Evolutionary conservation across 225 moss, liverwort and hornwort species (phyloP).

Genomic region (Asterella californica): DNA sequence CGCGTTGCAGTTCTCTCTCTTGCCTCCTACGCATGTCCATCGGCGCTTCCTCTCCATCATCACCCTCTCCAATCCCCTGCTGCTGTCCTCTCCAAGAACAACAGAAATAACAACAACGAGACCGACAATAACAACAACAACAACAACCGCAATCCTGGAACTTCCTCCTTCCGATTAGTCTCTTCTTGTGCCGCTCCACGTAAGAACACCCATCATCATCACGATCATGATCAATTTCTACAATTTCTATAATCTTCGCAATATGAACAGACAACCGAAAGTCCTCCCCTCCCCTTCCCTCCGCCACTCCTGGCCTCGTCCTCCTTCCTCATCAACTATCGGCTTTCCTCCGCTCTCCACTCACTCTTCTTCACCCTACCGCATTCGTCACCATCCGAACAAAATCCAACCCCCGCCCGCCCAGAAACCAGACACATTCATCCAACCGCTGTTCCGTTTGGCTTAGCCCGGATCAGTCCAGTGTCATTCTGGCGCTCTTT

Average conservation of each 20-base stretch:
- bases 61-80: not conserved
- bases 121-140: not conserved
- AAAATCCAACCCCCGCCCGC: not conserved
- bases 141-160: not conserved
- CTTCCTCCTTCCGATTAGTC: not conserved
- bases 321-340: not conserved
- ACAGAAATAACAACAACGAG: not conserved
- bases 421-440: not conserved
- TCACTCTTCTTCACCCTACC: not conserved
- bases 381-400: not conserved
- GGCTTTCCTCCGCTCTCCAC: not conserved
- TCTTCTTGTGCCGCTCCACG: not conserved
- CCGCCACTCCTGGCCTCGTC: not conserved
- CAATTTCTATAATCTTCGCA: slow-evolving; percentile 7
- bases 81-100: not conserved
- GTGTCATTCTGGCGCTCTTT: not conserved
- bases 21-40: slow-evolving; percentile 28
- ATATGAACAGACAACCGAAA: not conserved
- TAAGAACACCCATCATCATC: not conserved
- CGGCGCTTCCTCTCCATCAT: slow-evolving; percentile 26
- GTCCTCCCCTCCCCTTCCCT: not conserved
- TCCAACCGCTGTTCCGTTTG: not conserved
- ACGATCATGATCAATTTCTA: too few species aligned
- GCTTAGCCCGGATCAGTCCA: not conserved
- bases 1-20: slow-evolving; percentile 23